Evolutionary conservation across 768 basidiomycete genomes (phyloP).

Genomic region (Xerocomellus intermedius): DNA sequence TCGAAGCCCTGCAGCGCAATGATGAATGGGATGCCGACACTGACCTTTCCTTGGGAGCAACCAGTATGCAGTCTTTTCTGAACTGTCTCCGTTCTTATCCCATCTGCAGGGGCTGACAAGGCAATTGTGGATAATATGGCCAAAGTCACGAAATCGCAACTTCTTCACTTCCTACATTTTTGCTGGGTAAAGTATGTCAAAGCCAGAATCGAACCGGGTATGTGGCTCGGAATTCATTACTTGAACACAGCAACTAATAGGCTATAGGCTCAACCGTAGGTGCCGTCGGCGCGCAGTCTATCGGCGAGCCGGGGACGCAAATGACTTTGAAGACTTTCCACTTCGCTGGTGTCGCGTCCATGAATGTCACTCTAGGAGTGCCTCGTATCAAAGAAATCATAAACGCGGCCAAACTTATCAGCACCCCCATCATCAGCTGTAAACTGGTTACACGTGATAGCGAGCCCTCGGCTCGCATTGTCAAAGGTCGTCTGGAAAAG

Average conservation of each 20-base stretch:
- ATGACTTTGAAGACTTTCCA: slow-evolving; percentile 99
- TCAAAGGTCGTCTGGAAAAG: slow-evolving; percentile 94
- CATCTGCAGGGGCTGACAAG: slow-evolving; percentile 55
- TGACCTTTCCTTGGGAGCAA: slow-evolving; percentile 73
- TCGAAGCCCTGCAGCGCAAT: slow-evolving; percentile 70
- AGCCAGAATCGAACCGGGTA: slow-evolving; percentile 95
- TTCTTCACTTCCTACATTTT: slow-evolving; percentile 76
- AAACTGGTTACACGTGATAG: slow-evolving; percentile 81
- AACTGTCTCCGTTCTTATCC: background rate
- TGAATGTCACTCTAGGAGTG: slow-evolving; percentile 99
- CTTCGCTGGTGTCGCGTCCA: slow-evolving; percentile 99
- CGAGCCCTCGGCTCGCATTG: slow-evolving; percentile 95
- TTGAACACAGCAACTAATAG: background rate
- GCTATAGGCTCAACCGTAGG: slow-evolving; percentile 89
- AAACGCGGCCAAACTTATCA: slow-evolving; percentile 96
- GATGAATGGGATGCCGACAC: slow-evolving; percentile 77
- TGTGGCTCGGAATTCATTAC: background rate
- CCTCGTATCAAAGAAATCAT: slow-evolving; percentile 99
- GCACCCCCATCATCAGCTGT: slow-evolving; percentile 97
- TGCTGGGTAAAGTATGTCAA: slow-evolving; percentile 92
- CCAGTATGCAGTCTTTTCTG: slow-evolving; percentile 44
- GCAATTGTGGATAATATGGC: slow-evolving; percentile 84
- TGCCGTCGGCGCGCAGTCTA: slow-evolving; percentile 97
- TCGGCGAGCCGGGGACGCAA: slow-evolving; percentile 98
- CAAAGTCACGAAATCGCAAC: slow-evolving; percentile 83